Conservation (phyloP, 1,284 basidiomycete genomes). For the Limonomyces culmigenus region DNA sequence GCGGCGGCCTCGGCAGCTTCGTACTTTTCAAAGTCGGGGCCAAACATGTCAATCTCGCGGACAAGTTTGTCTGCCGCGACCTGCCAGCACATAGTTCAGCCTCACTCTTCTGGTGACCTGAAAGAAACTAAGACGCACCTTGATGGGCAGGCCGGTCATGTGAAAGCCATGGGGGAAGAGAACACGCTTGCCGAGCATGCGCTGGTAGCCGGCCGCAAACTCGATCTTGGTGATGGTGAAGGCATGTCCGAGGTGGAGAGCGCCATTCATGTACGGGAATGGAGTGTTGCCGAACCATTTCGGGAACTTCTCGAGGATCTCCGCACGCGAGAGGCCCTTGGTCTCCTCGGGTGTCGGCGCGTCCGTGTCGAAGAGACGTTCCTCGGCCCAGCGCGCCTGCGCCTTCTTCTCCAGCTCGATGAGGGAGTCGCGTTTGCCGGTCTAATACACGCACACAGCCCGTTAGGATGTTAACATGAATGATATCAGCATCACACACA, state of each 20-base stretch:
- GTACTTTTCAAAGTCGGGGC: constrained; percentile 73
- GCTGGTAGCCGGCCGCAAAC: constrained; percentile 89
- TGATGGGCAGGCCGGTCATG: constrained; percentile 97
- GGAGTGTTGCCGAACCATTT: constrained; percentile 98
- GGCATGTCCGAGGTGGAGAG: constrained; percentile 91
- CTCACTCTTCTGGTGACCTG: not conserved
- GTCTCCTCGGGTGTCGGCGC: constrained; percentile 60
- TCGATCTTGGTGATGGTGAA: constrained; percentile 99
- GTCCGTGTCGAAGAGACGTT: constrained; percentile 69
- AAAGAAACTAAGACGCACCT: constrained; percentile 34
- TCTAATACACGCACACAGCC: no score
- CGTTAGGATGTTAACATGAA: no score
- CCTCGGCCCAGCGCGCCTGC: constrained; percentile 63
- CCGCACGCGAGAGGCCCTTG: constrained; percentile 40
- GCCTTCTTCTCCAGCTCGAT: constrained; percentile 73
- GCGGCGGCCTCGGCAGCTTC: constrained; percentile 24
- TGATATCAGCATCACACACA: no score
- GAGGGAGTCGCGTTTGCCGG: constrained; percentile 83
- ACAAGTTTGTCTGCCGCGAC: constrained; percentile 94
- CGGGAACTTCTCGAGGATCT: constrained; percentile 61
- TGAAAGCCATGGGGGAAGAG: constrained; percentile 96
- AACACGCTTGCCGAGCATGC: constrained; percentile 89
- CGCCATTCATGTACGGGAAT: constrained; percentile 98
- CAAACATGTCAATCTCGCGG: constrained; percentile 94
- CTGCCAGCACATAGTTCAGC: constrained; percentile 22